These are phyloP conservation scores for Cyclostephanos tholiformis DNA, from an alignment of 108 stramenopile species.

Conservation along the genomic window DNA sequence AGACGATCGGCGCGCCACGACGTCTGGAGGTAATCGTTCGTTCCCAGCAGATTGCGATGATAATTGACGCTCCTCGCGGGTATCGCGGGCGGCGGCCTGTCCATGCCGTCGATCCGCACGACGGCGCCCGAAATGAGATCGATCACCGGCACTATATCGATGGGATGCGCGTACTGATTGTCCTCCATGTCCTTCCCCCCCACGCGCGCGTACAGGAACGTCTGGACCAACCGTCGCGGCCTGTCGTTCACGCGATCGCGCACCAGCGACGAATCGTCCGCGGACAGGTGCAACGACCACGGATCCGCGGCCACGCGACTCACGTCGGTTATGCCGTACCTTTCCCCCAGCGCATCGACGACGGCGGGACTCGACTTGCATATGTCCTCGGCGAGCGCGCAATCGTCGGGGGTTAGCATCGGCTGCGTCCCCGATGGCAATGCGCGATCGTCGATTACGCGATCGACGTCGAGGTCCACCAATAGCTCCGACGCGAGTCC, in stretches of 20 bases:
- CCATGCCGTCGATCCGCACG: conserved; percentile 59
- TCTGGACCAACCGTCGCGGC: conserved; percentile 64
- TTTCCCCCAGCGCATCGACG: conserved; percentile 25
- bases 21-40: conserved; percentile 58
- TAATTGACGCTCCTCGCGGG: conserved; percentile 19
- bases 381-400: conserved; percentile 66
- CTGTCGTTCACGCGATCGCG: neutral
- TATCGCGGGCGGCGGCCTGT: conserved; percentile 48
- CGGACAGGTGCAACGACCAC: too few relatives aligned
- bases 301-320: too few relatives aligned
- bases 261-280: too few relatives aligned
- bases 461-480: conserved; percentile 28
- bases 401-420: conserved; percentile 76
- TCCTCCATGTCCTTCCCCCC: conserved; percentile 54
- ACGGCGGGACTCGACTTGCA: conserved; percentile 48
- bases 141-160: conserved; percentile 71
- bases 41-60: conserved; percentile 36
- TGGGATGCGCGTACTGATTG: conserved; percentile 81
- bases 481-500: conserved; percentile 54
- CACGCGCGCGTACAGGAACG: conserved; percentile 63
- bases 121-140: conserved; percentile 57
- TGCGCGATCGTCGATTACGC: conserved; percentile 18
- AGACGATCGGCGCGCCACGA: conserved; percentile 18
- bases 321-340: too few relatives aligned
- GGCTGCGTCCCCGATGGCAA: conserved; percentile 61